phyloP scores from a whole-genome alignment of 164 flowering plant species.

The Magnolia changhungtana region DNA sequence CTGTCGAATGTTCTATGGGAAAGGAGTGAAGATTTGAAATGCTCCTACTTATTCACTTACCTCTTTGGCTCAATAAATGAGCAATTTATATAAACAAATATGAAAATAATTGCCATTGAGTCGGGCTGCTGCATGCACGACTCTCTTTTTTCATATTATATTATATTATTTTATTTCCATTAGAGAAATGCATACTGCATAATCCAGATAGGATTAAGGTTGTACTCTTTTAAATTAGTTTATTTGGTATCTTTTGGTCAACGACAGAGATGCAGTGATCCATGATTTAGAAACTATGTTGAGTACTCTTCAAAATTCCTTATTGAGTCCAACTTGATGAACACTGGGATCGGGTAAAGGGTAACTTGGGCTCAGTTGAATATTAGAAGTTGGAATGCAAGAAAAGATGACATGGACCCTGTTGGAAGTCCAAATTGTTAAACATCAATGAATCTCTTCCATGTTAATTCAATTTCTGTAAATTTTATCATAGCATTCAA shows the following conservation, averaged over 20 bases:
- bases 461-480: not conserved
- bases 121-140: too few species aligned
- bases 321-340: not conserved
- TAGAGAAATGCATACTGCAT: too few species aligned
- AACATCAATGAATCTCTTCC: not conserved
- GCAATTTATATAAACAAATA: not conserved
- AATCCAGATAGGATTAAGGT: too few species aligned
- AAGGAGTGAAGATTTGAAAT: not conserved
- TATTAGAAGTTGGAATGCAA: not conserved
- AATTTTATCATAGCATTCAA: too few species aligned
- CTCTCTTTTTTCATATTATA: too few species aligned
- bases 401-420: not conserved
- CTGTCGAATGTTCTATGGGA: not conserved
- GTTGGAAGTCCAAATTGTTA: not conserved
- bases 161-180: too few species aligned
- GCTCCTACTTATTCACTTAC: not conserved
- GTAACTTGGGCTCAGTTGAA: not conserved
- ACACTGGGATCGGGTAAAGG: not conserved
- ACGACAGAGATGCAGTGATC: not conserved
- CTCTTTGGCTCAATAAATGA: not conserved
- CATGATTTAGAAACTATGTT: not conserved
- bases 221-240: not conserved
- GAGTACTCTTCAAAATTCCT: not conserved
- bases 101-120: not conserved
- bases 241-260: not conserved